Percentiles rank a stretch among this genome's conserved stretches.
phyloP scores from a whole-genome alignment of 805 yeast species.

The Wickerhamiella sergipiensis region DNA sequence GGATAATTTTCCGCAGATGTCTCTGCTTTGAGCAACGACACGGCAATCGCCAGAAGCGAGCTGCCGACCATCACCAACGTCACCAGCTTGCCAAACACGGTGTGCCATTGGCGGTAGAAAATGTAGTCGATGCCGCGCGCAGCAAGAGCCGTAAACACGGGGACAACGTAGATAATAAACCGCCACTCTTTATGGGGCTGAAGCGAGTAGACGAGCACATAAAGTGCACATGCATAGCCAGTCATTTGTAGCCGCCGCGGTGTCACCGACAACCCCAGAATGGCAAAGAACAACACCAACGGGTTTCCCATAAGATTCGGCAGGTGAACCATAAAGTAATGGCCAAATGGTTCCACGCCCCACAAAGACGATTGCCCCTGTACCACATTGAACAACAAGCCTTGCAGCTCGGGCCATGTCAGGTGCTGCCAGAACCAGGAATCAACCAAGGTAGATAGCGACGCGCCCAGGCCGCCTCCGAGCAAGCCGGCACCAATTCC shows the following conservation, averaged over 20 bases:
- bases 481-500: constrained; percentile 26
- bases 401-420: constrained; percentile 61
- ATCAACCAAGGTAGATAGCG: constrained; percentile 41
- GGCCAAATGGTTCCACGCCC: constrained; percentile 68
- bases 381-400: constrained; percentile 65
- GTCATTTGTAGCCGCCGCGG: constrained; percentile 30
- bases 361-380: constrained; percentile 60
- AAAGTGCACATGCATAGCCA: constrained; percentile 39
- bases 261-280: constrained; percentile 18
- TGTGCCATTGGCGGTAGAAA: constrained; percentile 5
- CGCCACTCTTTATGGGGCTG: constrained; percentile 95
- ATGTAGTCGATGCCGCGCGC: constrained; percentile 26
- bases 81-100: constrained; percentile 13
- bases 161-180: constrained; percentile 64
- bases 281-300: constrained; percentile 29
- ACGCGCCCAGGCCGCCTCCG: constrained; percentile 42
- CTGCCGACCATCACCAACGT: constrained; percentile 24
- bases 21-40: constrained; percentile 40
- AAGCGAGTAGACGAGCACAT: constrained; percentile 50
- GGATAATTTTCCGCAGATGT: constrained; percentile 73
- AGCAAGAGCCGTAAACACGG: constrained; percentile 50
- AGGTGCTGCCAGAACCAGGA: constrained; percentile 57
- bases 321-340: constrained; percentile 48
- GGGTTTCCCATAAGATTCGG: constrained; percentile 29
- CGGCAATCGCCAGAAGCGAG: constrained; percentile 25